A percentile compares a stretch with the other conserved stretches of the same genome.
phyloP scores from a whole-genome alignment of 1,139 yeast species.

The Groenewaldozyma sp. region DNA sequence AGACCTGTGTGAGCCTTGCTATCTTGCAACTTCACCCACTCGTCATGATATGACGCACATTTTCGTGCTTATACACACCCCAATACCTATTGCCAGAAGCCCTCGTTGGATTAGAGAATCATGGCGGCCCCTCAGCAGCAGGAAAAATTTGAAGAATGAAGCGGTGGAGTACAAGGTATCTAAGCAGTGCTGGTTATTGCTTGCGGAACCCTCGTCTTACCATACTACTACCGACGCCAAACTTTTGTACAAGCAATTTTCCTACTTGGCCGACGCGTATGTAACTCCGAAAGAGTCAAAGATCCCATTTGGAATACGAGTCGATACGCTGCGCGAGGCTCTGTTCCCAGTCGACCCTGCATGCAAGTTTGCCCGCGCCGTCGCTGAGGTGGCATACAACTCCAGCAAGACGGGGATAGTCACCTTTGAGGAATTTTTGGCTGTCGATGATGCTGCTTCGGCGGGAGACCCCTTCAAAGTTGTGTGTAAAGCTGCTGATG shows the following conservation, averaged over 20 bases:
- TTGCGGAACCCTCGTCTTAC: background rate
- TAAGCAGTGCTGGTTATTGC: background rate
- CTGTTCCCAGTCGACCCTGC: slow-evolving; percentile 11
- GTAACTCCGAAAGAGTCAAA: background rate
- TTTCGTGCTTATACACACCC: slow-evolving; percentile 20
- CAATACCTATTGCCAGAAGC: slow-evolving; percentile 23
- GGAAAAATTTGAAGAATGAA: background rate
- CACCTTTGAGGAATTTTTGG: slow-evolving; percentile 17
- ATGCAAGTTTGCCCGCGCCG: slow-evolving; percentile 4
- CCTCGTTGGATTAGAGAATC: slow-evolving; percentile 24
- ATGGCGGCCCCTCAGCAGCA: slow-evolving; percentile 9
- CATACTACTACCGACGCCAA: slow-evolving; percentile 1
- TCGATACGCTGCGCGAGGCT: slow-evolving; percentile 11
- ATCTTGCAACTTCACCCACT: slow-evolving; percentile 11
- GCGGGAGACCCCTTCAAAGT: too few species aligned
- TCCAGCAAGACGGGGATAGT: slow-evolving; percentile 2
- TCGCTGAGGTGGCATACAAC: slow-evolving; percentile 3
- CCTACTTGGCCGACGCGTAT: slow-evolving; percentile 6
- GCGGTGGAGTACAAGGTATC: slow-evolving; percentile 2
- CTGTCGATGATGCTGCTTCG: background rate
- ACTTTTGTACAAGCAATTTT: slow-evolving; percentile 8
- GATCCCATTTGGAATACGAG: slow-evolving; percentile 14
- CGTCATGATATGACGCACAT: slow-evolving; percentile 21
- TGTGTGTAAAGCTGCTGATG: too few species aligned
- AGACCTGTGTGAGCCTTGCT: slow-evolving; percentile 26